phyloP scores from a whole-genome alignment of 495 filamentous ascomycete genomes.

The Letharia lupina region DNA sequence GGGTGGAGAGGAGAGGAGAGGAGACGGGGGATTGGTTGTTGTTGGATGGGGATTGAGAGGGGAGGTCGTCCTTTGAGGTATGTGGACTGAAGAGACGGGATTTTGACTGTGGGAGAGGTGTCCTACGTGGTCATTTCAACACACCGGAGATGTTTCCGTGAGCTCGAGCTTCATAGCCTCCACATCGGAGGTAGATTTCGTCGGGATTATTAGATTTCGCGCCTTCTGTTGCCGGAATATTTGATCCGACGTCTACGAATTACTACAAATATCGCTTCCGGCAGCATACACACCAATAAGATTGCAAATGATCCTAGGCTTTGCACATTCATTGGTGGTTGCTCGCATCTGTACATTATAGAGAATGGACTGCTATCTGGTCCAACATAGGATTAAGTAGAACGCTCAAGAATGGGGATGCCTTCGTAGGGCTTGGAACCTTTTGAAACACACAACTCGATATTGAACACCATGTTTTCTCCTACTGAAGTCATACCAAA shows the following conservation, averaged over 20 bases:
- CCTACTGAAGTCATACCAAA: background rate
- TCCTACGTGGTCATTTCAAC: background rate
- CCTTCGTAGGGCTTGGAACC: background rate
- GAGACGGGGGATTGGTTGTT: background rate
- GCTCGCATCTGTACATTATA: background rate
- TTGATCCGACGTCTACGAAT: background rate
- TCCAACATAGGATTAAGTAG: background rate
- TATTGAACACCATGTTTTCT: background rate
- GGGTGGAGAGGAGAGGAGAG: background rate
- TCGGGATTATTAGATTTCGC: background rate
- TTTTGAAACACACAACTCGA: background rate
- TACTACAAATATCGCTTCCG: too few species aligned
- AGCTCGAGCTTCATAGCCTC: background rate
- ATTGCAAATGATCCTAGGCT: too few species aligned
- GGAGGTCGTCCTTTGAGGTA: background rate
- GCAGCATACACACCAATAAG: too few species aligned
- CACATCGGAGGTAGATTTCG: background rate
- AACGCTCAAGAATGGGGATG: background rate
- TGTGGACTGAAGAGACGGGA: background rate
- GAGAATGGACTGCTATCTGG: background rate
- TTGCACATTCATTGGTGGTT: background rate
- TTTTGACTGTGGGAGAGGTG: background rate
- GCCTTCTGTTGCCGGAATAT: background rate
- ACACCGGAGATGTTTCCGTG: background rate
- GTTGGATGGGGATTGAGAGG: background rate